Evolutionary conservation across 768 basidiomycete species (phyloP), one percentile per base, ranked within the genome.

Genomic region (Lanmaoa rubissima): DNA sequence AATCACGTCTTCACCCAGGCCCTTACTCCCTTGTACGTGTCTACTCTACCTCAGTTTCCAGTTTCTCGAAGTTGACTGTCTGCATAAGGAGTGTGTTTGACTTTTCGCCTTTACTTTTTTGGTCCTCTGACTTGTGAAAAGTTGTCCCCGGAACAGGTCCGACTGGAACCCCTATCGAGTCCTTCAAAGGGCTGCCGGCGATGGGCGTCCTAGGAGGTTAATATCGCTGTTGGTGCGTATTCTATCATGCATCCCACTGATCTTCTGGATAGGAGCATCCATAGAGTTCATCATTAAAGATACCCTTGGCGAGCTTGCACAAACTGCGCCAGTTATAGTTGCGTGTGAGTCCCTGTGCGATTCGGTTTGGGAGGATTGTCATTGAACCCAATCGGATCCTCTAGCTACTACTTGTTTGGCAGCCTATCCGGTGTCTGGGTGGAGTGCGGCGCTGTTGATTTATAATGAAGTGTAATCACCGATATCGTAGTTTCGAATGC

Each of bases 271-370:
- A 81, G 83, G 78, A 45, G 80, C 78, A 8, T 59, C 55, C 34
- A 66, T 90, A 55, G 82, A 78, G 51, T 65, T 88, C 42, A 73
- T 71, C 19, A 51, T 90, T 57, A 78, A 77, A 64, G 89, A 92
- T 68, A 67, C 59, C 52, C 79, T 75, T 48, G 88, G 88, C 61
- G 9, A 41, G 0, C 45, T 69, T 44, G 74, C 65, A 0, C 81
- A 82, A 63, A 72, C 80, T 21, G 84, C 75, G 14, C 53, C 79
- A 8, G 80, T 86, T 75, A 72, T 0, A n/a, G 49, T 58, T 4
- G 11, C 19, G 4, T 43, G 54, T 44, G 48, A 36, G 52, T 46
- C 32, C 6, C 45, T 1, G 6, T 41, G 0, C 17, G 14, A 32
- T 57, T 43, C 53, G 28, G 19, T 55, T 36, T 40, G 12, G n/a